Evolutionary conservation across 768 basidiomycete genomes (phyloP), one percentile per base, ranked within the genome.

Genomic region (Coprinopsis marcescibilis): DNA sequence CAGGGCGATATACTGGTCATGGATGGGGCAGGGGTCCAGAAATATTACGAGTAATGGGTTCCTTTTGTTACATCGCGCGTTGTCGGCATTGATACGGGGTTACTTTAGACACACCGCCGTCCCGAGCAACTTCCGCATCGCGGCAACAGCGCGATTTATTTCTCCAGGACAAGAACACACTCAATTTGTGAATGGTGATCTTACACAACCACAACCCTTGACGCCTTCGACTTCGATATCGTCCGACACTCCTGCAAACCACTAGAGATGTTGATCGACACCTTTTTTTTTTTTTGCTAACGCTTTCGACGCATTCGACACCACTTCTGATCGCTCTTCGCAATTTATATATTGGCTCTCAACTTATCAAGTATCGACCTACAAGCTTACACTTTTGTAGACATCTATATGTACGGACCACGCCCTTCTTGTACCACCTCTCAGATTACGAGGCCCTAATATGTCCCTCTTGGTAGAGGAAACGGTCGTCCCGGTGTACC

Each of bases 1-100:
- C 54, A 89, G 85, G 87, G 87, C 2, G 88, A 89, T 54, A 69
- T 89, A 14, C 62, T 89, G 42, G 75, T 89, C 8, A 89, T 89
- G 87, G 80, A 88, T 27, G 85, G 87, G 4, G 65, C 70, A 3
- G 73, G 62, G 3, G 73, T 89, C 7, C 87, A 89, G 56, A 67
- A 77, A 39, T 72, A 65, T 57, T 89, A 89, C 46, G 82, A 89
- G 84, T 85, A 57, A 62, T 81, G 50, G 10, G 19, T 23, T 8
- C 25, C 13, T 5, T 19, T 2, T 21, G 15, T 14, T 25, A 23
- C n/a, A 11, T 4, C 8, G 23, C 12, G 2, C 6, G 13, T 20
- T 43, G 10, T 21, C 46, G 6, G 48, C 25, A 6, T 47, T 6
- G 43, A 49, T 50, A 25, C 45, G 47, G n/a, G n/a, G n/a, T n/a